phyloP scores from a whole-genome alignment of 495 filamentous ascomycete species.

The Astrocystis sublimbata region DNA sequence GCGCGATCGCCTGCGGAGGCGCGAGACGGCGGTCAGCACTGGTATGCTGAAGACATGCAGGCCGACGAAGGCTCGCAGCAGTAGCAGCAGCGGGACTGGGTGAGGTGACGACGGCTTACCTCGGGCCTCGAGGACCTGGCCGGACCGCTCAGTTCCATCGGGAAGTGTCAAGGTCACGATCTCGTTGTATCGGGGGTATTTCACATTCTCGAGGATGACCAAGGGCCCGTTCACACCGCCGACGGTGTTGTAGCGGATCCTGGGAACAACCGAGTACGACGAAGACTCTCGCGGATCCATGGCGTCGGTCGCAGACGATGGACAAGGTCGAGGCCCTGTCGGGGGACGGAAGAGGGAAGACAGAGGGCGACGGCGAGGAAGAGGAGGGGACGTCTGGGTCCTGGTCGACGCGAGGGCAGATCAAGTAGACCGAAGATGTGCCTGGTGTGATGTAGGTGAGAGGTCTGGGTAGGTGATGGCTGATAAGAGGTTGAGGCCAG shows the following conservation, averaged over 20 bases:
- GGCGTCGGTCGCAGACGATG: constrained; percentile 45
- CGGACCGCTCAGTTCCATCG: constrained; percentile 90
- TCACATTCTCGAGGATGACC: constrained; percentile 97
- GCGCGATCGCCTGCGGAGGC: constrained; percentile 74
- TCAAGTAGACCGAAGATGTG: constrained; percentile 1
- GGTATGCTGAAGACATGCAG: no score
- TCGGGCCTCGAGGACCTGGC: constrained; percentile 96
- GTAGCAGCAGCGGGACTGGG: no score
- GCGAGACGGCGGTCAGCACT: not conserved
- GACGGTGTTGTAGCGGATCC: constrained; percentile 96
- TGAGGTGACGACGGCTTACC: constrained; percentile 49
- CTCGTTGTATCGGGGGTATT: constrained; percentile 96
- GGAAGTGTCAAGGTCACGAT: constrained; percentile 95
- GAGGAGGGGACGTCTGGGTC: not conserved
- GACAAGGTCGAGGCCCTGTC: constrained; percentile 1
- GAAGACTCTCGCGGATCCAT: constrained; percentile 79
- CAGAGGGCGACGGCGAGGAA: not conserved
- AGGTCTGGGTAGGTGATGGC: not conserved
- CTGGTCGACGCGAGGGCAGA: not conserved
- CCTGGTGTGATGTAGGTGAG: not conserved
- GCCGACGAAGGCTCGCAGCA: no score
- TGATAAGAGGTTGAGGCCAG: constrained; percentile 16
- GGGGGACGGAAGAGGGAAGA: not conserved
- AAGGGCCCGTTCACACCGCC: constrained; percentile 96
- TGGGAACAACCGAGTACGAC: constrained; percentile 71